phyloP scores from a whole-genome alignment of 2,329 filamentous ascomycete species.

The Aspergillus costaricaensis region DNA sequence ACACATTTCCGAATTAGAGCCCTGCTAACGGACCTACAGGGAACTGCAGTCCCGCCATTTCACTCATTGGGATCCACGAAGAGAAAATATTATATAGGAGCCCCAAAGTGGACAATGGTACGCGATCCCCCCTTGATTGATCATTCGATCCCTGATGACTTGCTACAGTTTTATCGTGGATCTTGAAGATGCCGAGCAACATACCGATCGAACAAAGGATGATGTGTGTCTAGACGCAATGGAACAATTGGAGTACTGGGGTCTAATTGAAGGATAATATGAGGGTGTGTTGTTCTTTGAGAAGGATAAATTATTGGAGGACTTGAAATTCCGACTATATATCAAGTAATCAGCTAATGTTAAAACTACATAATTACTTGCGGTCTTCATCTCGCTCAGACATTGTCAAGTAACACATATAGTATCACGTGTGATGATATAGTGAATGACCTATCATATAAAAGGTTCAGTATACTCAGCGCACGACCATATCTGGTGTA shows the following conservation, averaged over 20 bases:
- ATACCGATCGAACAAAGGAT: not conserved
- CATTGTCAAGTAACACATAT: no score
- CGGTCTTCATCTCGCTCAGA: no score
- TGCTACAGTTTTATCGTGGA: not conserved
- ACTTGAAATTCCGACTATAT: not conserved
- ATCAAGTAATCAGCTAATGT: not conserved
- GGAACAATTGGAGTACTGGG: not conserved
- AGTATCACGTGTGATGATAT: no score
- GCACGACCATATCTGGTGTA: no score
- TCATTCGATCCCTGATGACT: no score
- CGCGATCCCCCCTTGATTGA: no score
- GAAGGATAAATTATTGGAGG: not conserved
- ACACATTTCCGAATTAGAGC: not conserved
- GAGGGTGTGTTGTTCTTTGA: not conserved
- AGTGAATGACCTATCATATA: no score
- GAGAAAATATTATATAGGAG: not conserved
- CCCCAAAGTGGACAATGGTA: not conserved
- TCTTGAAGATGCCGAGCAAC: not conserved
- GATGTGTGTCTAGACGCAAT: not conserved
- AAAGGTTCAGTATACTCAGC: no score
- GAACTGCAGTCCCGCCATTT: not conserved
- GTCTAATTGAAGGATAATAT: not conserved
- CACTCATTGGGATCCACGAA: not conserved
- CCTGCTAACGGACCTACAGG: not conserved
- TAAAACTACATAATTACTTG: no score